A percentile compares a stretch with the other conserved stretches of the same genome.
Conservation (phyloP, 768 basidiomycete species). For the Hysterangium stoloniferum region DNA sequence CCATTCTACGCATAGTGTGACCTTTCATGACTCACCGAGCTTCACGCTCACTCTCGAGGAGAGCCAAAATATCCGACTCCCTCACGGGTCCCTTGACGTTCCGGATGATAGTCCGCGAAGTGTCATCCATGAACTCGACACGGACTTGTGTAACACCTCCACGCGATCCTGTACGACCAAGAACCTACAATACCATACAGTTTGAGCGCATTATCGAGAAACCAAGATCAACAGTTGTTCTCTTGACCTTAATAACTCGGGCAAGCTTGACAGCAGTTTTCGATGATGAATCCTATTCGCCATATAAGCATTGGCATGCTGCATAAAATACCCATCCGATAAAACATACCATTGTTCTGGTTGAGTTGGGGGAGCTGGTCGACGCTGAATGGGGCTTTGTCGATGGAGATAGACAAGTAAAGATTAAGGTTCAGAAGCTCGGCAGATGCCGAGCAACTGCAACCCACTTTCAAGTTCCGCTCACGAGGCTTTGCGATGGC, state of each 20-base stretch:
- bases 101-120: slow-evolving; percentile 90
- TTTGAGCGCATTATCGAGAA: slow-evolving; percentile 5
- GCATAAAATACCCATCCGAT: no score
- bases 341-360: no score
- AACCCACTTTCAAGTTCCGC: background rate
- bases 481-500: no score
- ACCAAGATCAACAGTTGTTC: background rate
- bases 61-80: slow-evolving; percentile 91
- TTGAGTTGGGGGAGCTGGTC: no score
- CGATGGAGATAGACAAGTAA: slow-evolving; percentile 19
- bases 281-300: slow-evolving; percentile 58
- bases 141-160: slow-evolving; percentile 99
- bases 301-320: slow-evolving; percentile 11
- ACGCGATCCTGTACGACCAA: slow-evolving; percentile 97
- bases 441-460: slow-evolving; percentile 11
- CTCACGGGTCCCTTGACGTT: slow-evolving; percentile 98
- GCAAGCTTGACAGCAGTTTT: slow-evolving; percentile 96
- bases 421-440: slow-evolving; percentile 23
- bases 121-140: slow-evolving; percentile 99
- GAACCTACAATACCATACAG: slow-evolving; percentile 49
- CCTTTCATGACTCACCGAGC: slow-evolving; percentile 94
- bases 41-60: slow-evolving; percentile 98
- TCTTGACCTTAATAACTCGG: slow-evolving; percentile 85
- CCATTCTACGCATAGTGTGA: background rate
- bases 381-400: no score